Conservation (phyloP, 2,329 filamentous ascomycete species). For the Clarireedia monteithiana region DNA sequence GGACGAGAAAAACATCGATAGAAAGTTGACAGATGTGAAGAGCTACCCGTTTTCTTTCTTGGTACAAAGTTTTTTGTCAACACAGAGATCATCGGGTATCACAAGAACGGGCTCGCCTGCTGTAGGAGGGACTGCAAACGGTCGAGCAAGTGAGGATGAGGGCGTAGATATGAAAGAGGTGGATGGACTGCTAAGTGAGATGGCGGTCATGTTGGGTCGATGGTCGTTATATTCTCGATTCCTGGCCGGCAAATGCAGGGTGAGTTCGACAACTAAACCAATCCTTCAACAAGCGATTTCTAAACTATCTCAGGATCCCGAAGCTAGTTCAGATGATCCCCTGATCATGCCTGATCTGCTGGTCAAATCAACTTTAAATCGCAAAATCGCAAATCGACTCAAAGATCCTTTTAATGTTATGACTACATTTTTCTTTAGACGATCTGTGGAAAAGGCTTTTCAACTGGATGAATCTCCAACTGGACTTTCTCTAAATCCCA, state of each 20-base stretch:
- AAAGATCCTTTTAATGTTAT: constrained; percentile 79
- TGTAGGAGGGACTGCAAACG: constrained; percentile 42
- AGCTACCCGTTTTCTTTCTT: constrained; percentile 97
- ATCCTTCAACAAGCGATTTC: constrained; percentile 21
- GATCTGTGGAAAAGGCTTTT: constrained; percentile 95
- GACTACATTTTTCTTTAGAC: constrained; percentile 93
- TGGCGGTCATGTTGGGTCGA: constrained; percentile 81
- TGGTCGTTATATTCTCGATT: constrained; percentile 94
- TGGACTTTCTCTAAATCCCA: constrained; percentile 69
- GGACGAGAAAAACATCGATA: constrained; percentile 77
- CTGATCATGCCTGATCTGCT: constrained; percentile 68
- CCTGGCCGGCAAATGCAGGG: constrained; percentile 75
- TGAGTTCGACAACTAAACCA: constrained; percentile 36
- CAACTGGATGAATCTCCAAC: constrained; percentile 85
- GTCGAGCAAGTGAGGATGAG: constrained; percentile 73
- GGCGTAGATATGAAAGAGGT: constrained; percentile 95
- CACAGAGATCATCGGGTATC: constrained; percentile 55
- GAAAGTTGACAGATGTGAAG: constrained; percentile 88
- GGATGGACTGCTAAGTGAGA: constrained; percentile 79
- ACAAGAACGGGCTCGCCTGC: constrained; percentile 73
- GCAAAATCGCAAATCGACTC: constrained; percentile 69
- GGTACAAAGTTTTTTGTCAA: constrained; percentile 83
- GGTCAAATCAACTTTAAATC: constrained; percentile 67
- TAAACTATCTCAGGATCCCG: constrained; percentile 40
- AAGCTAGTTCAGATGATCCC: constrained; percentile 43